A percentile compares a stretch with the other conserved stretches of the same genome.
phyloP scores from a whole-genome alignment of 2,329 filamentous ascomycete genomes.

The Pestalotiopsis sp. region DNA sequence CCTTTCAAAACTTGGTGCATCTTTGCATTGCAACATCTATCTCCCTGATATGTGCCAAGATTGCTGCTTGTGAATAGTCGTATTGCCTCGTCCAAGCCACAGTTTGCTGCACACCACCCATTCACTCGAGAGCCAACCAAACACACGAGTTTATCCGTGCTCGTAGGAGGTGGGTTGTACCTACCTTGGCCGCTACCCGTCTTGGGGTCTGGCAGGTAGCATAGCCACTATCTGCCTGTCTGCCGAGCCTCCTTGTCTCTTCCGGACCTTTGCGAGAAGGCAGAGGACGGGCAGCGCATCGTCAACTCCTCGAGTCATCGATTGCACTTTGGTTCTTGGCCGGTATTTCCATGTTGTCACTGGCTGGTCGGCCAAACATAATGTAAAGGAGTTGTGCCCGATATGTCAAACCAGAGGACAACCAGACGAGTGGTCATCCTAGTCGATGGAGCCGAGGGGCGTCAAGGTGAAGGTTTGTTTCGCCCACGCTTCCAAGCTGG shows the following conservation, averaged over 20 bases:
- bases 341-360: background rate
- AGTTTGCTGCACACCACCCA: background rate
- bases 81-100: background rate
- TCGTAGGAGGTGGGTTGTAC: background rate
- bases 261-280: background rate
- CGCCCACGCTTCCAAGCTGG: background rate
- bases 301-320: background rate
- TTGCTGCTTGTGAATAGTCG: too few species aligned
- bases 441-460: background rate
- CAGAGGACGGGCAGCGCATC: background rate
- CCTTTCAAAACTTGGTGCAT: too few species aligned
- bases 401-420: background rate
- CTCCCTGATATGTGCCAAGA: too few species aligned
- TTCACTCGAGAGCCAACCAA: background rate
- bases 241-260: background rate
- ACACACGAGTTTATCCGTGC: background rate
- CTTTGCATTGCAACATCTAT: too few species aligned
- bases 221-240: background rate
- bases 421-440: background rate
- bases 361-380: background rate
- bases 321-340: background rate
- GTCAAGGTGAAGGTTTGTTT: slow-evolving; percentile 1
- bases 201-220: background rate
- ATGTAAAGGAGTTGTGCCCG: background rate
- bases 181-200: background rate